Base-by-base conservation (phyloP, 208 protist genomes). In the Leishmania turanica region DNA sequence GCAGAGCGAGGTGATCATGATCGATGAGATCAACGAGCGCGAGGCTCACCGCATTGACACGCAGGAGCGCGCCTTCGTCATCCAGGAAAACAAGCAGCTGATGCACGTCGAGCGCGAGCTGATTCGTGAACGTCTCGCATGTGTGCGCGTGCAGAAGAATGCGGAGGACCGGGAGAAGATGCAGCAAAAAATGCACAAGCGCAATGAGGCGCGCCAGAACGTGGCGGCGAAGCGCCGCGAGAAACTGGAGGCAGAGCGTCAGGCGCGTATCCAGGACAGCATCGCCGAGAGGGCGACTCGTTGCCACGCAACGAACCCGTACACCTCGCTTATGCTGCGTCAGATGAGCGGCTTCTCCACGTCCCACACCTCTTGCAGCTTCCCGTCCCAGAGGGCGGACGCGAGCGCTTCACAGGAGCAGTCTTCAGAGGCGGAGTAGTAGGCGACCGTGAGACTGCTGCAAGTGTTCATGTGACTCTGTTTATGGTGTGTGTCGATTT, bases 11-110 rank as follows among this genome's bases (percentile, higher is more conserved):
- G 37, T 71, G 40, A 62, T 81, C 7, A 82, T 89, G 80, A 79
- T 94, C 37, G 82, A 89, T 7, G 86, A 92, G 34, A 96, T 94
- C 79, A 80, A 90, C 64, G 90, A 94, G 78, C 86, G 88, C 15
- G 90, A 96, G 77, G 75, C 84, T 27, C 84, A 80, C 71, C 79
- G 77, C 37, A 54, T 78, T 47, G 90, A 93, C 58, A 85, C 78
- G 49, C 85, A 77, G 47, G 79, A 89, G 34, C 87, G 92, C 73
- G 84, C 86, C 21, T 64, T 51, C 37, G 58, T 84, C 34, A 77
- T 85, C 27, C 78, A 87, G 72, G 85, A 91, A 76, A 84, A 79
- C 71, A 87, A 77, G 65, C 73, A 91, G 70, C 66, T 90, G 17
- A 83, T 82, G 56, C 62, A 80, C 27, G 54, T 96, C 15, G 81